A percentile compares a stretch with the other conserved stretches of the same genome.
Evolutionary conservation across 2,329 filamentous ascomycete genomes (phyloP).

Genomic region (Lachnellula occidentalis): DNA sequence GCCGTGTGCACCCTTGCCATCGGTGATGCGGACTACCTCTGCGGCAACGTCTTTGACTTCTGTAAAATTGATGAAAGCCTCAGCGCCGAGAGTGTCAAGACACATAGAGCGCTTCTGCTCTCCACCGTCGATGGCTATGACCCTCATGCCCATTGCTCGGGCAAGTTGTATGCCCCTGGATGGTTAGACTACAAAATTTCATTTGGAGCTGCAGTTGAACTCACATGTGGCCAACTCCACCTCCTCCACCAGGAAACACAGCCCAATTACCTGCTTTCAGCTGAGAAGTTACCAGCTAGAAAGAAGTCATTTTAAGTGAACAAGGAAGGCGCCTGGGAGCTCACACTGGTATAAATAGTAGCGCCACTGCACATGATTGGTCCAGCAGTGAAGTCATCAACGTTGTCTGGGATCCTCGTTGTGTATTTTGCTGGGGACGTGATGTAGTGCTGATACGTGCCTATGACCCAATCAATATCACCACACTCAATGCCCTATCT

Average conservation of each 20-base stretch:
- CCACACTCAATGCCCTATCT: background rate
- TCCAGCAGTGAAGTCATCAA: slow-evolving; percentile 9
- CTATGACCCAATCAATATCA: background rate
- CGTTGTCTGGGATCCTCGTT: slow-evolving; percentile 6
- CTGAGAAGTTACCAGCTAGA: background rate
- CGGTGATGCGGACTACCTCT: slow-evolving; percentile 53
- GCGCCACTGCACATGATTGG: slow-evolving; percentile 8
- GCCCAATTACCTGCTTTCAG: background rate
- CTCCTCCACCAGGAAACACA: background rate
- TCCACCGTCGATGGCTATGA: slow-evolving; percentile 9
- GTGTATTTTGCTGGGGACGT: slow-evolving; percentile 5
- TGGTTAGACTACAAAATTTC: background rate
- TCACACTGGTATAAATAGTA: slow-evolving; percentile 5
- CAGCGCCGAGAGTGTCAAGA: slow-evolving; percentile 52
- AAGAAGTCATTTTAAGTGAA: background rate
- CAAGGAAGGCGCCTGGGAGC: background rate
- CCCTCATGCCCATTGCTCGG: slow-evolving; percentile 9
- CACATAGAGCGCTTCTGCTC: slow-evolving; percentile 2
- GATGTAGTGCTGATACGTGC: slow-evolving; percentile 11
- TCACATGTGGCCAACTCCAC: background rate
- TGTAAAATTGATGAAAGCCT: slow-evolving; percentile 71
- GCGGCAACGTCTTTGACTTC: slow-evolving; percentile 73
- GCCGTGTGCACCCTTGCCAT: slow-evolving; percentile 8
- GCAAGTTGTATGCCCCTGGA: slow-evolving; percentile 19
- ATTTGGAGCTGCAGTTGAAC: background rate